Percentiles rank a stretch among this genome's conserved stretches.
These are phyloP conservation scores for Poterioochromonas sp. DNA, from an alignment of 352 stramenopile species.

Conservation along the genomic window DNA sequence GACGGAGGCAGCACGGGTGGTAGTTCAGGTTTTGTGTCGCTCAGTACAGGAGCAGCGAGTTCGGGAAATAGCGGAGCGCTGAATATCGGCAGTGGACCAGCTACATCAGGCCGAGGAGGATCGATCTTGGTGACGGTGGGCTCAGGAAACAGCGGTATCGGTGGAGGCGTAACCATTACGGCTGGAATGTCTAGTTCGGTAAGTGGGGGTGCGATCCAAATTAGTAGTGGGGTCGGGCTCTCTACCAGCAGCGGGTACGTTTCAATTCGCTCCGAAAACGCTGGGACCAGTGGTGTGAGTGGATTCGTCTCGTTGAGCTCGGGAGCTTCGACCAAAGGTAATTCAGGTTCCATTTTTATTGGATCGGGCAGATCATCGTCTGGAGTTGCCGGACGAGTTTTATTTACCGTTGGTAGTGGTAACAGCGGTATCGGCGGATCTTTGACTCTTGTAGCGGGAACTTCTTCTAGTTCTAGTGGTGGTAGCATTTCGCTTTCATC, in stretches of 20 bases:
- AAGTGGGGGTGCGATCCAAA: not conserved
- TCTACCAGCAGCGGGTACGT: constrained; percentile 17
- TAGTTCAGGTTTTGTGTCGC: constrained; percentile 38
- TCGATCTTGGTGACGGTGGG: constrained; percentile 38
- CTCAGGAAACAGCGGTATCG: not conserved
- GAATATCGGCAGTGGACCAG: constrained; percentile 46
- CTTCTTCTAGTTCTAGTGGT: not conserved
- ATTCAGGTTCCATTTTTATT: constrained; percentile 61
- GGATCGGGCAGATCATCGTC: constrained; percentile 48
- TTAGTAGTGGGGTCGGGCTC: not conserved
- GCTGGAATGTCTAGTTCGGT: constrained; percentile 34
- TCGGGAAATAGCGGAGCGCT: constrained; percentile 44
- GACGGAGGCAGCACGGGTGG: constrained; percentile 31
- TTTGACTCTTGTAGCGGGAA: not conserved
- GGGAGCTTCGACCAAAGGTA: constrained; percentile 57
- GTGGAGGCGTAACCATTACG: constrained; percentile 42
- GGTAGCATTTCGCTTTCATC: not conserved
- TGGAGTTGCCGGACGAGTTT: not conserved
- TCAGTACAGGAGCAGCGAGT: constrained; percentile 40
- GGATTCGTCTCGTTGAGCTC: constrained; percentile 62
- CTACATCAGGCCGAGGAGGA: constrained; percentile 44
- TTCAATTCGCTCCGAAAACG: not conserved
- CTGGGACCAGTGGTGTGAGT: not conserved
- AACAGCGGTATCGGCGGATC: not conserved
- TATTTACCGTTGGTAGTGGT: not conserved